These are phyloP conservation scores for Immersiporthe knoxdaviesiana DNA, from an alignment of 2,329 filamentous ascomycete genomes.

Conservation along the genomic window DNA sequence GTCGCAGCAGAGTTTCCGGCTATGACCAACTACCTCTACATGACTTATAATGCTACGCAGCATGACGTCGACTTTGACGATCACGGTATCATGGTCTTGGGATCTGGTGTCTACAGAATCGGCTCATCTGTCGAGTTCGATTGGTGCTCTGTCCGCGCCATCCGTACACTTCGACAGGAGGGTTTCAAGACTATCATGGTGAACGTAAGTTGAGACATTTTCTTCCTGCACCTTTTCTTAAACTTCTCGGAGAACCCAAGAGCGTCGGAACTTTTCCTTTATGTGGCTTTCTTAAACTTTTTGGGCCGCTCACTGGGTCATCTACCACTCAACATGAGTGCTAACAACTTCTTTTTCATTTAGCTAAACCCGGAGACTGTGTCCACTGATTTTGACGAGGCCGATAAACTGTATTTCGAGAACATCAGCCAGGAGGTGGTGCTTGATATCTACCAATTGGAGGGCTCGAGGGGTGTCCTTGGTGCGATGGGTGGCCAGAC, in stretches of 20 bases:
- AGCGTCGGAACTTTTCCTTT: no score
- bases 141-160: slow-evolving; percentile 96
- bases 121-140: slow-evolving; percentile 98
- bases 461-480: slow-evolving; percentile 81
- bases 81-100: slow-evolving; percentile 92
- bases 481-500: slow-evolving; percentile 97
- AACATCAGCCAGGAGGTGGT: slow-evolving; percentile 90
- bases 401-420: slow-evolving; percentile 93
- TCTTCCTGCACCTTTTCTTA: no score
- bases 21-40: slow-evolving; percentile 92
- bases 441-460: slow-evolving; percentile 89
- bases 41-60: slow-evolving; percentile 91
- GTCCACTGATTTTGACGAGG: slow-evolving; percentile 89
- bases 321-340: no score
- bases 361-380: slow-evolving; percentile 80
- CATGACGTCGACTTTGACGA: slow-evolving; percentile 85
- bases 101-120: slow-evolving; percentile 95
- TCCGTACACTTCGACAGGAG: slow-evolving; percentile 82
- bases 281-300: neutral
- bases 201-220: slow-evolving; percentile 51
- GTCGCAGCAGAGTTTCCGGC: slow-evolving; percentile 96
- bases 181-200: slow-evolving; percentile 96
- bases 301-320: slow-evolving; percentile 1
- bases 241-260: no score
- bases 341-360: neutral